Evolutionary conservation across 2,329 filamentous ascomycete genomes (phyloP).

Genomic region (Phyllosticta citriasiana): DNA sequence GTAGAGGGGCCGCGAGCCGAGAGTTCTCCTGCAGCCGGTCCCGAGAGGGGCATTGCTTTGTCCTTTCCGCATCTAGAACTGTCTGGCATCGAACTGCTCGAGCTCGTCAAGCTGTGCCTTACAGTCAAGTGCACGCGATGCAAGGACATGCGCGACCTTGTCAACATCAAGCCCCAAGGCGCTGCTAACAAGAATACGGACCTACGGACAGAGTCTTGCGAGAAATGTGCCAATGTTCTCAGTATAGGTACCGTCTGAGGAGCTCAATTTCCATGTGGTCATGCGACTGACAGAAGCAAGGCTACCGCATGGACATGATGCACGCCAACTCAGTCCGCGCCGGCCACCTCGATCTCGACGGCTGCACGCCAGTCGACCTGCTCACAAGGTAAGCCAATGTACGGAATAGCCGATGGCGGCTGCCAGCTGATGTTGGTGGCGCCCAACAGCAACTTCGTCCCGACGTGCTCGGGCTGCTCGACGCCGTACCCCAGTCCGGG

Average conservation of each 20-base stretch:
- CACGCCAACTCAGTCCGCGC: slow-evolving; percentile 65
- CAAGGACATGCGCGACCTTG: slow-evolving; percentile 61
- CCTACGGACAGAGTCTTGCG: slow-evolving; percentile 40
- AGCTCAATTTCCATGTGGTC: background rate
- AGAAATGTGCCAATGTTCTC: slow-evolving; percentile 44
- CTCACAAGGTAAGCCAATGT: slow-evolving; percentile 47
- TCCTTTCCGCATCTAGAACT: slow-evolving; percentile 71
- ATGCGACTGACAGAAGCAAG: slow-evolving; percentile 13
- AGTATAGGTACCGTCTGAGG: slow-evolving; percentile 28
- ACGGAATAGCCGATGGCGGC: background rate
- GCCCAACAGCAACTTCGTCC: slow-evolving; percentile 58
- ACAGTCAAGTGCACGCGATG: slow-evolving; percentile 71
- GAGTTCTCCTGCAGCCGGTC: slow-evolving; percentile 27
- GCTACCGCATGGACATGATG: slow-evolving; percentile 54
- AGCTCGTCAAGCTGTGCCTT: slow-evolving; percentile 56
- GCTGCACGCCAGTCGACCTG: slow-evolving; percentile 66
- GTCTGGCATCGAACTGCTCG: slow-evolving; percentile 65
- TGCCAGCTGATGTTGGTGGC: background rate
- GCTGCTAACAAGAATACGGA: slow-evolving; percentile 24
- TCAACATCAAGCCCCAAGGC: slow-evolving; percentile 46
- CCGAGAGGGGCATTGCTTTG: slow-evolving; percentile 63
- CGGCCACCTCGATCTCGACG: slow-evolving; percentile 67
- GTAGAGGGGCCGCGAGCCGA: slow-evolving; percentile 38
- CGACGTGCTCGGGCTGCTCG: slow-evolving; percentile 69
- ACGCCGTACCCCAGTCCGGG: slow-evolving; percentile 52